Evolutionary conservation across 192 early-diverging fungal genomes (phyloP).

Genomic region (Jimgerdemannia flammicorona): DNA sequence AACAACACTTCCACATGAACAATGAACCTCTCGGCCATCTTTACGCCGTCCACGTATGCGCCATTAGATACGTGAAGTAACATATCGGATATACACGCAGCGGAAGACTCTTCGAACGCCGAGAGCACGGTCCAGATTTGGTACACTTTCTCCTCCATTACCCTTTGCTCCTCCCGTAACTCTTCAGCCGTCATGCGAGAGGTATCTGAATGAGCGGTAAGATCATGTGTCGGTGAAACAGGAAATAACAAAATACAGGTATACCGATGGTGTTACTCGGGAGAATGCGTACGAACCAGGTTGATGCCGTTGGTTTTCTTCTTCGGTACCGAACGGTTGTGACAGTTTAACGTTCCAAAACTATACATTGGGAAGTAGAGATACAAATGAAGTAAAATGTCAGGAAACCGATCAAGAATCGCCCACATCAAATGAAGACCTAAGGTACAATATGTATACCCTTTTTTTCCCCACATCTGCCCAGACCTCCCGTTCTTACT

Average conservation of each 20-base stretch:
- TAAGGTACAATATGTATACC: no score
- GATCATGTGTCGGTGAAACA: constrained; percentile 9
- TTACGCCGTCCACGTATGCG: constrained; percentile 65
- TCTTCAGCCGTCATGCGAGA: constrained; percentile 11
- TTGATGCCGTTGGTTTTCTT: neutral
- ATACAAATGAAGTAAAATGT: no score
- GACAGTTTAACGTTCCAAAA: constrained; percentile 62
- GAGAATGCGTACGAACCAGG: neutral
- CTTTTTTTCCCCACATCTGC: no score
- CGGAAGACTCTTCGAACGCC: constrained; percentile 86
- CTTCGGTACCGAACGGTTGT: constrained; percentile 2
- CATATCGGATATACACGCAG: constrained; percentile 90
- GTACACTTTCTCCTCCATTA: constrained; percentile 84
- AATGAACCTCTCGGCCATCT: constrained; percentile 75
- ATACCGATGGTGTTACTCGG: constrained; percentile 1
- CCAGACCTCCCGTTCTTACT: no score
- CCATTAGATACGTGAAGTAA: constrained; percentile 75
- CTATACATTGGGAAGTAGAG: constrained; percentile 14
- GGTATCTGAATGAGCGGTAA: constrained; percentile 8
- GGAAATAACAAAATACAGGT: neutral
- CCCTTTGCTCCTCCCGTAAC: constrained; percentile 50
- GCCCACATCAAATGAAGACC: no score
- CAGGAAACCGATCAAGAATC: no score
- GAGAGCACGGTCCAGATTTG: constrained; percentile 79
- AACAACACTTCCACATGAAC: constrained; percentile 84